Conservation (phyloP, 1,139 yeast genomes). For the Debaryomyces sp. region DNA sequence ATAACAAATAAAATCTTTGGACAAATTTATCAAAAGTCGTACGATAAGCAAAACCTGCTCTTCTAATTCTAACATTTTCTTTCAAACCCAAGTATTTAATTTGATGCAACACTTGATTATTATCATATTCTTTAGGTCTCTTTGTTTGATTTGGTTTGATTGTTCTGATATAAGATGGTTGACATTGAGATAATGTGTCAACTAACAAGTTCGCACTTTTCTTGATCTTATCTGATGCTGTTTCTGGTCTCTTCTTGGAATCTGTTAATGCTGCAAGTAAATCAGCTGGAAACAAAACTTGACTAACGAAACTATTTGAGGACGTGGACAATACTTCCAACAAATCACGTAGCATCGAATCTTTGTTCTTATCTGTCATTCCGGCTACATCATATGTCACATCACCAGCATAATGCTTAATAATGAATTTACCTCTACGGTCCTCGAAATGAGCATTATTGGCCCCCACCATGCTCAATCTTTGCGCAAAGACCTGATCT, state of each 20-base stretch:
- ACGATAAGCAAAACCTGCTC: conserved; percentile 99
- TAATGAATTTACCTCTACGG: conserved; percentile 83
- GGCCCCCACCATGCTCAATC: conserved; percentile 80
- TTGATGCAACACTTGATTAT: conserved; percentile 90
- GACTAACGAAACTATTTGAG: conserved; percentile 61
- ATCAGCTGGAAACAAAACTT: conserved; percentile 72
- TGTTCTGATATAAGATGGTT: conserved; percentile 96
- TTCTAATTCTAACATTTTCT: conserved; percentile 94
- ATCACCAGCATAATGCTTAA: conserved; percentile 98
- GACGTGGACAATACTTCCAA: conserved; percentile 78
- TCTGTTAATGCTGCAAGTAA: conserved; percentile 62
- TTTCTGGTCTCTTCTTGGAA: conserved; percentile 85
- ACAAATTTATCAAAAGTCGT: conserved; percentile 96
- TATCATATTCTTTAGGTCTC: conserved; percentile 88
- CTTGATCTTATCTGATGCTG: conserved; percentile 97
- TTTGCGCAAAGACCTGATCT: conserved; percentile 93
- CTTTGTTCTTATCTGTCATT: conserved; percentile 98
- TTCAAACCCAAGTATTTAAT: conserved; percentile 94
- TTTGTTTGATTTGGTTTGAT: conserved; percentile 96
- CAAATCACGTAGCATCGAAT: conserved; percentile 86
- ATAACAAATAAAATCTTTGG: conserved; percentile 89
- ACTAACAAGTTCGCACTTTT: conserved; percentile 88
- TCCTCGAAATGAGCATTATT: conserved; percentile 87
- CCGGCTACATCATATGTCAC: conserved; percentile 88
- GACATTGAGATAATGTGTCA: conserved; percentile 83